phyloP scores from a whole-genome alignment of 179 eudicot genomes.

The Beta corolliflora region DNA sequence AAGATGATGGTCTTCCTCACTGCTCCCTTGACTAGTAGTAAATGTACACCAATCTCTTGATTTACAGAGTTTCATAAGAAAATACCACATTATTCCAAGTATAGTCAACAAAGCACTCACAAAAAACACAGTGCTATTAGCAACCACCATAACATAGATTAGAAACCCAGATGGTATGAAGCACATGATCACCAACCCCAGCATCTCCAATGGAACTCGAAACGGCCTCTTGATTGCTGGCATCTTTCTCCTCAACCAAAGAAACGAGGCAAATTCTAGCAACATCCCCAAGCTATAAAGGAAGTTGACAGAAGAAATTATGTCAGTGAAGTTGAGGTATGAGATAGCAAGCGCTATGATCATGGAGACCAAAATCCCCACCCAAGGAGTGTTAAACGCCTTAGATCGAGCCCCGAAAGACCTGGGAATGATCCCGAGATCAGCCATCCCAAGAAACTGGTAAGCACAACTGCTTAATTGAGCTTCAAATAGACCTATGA shows the following conservation, averaged over 20 bases:
- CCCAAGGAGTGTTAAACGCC: constrained; percentile 67
- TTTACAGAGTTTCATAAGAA: constrained; percentile 36
- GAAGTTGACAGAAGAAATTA: constrained; percentile 62
- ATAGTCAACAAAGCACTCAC: constrained; percentile 38
- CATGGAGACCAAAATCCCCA: constrained; percentile 55
- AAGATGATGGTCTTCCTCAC: constrained; percentile 30
- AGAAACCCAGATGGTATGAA: constrained; percentile 60
- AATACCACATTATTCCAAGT: constrained; percentile 40
- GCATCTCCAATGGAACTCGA: constrained; percentile 50
- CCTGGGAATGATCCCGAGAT: constrained; percentile 52
- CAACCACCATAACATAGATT: constrained; percentile 40
- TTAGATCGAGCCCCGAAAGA: constrained; percentile 47
- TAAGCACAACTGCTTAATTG: constrained; percentile 64
- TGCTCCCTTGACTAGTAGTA: constrained; percentile 7
- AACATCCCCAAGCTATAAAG: constrained; percentile 64
- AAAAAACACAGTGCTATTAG: constrained; percentile 24
- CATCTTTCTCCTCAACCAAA: constrained; percentile 56
- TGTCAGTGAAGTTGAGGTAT: constrained; percentile 44
- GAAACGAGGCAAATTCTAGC: constrained; percentile 61
- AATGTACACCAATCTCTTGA: constrained; percentile 32
- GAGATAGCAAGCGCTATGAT: constrained; percentile 46
- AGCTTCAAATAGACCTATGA: constrained; percentile 62
- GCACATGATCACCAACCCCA: constrained; percentile 61
- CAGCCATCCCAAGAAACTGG: constrained; percentile 69
- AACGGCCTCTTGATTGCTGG: constrained; percentile 52